Evolutionary conservation across 1,139 yeast species (phyloP).

Genomic region (Blastobotrys petasosporus): DNA sequence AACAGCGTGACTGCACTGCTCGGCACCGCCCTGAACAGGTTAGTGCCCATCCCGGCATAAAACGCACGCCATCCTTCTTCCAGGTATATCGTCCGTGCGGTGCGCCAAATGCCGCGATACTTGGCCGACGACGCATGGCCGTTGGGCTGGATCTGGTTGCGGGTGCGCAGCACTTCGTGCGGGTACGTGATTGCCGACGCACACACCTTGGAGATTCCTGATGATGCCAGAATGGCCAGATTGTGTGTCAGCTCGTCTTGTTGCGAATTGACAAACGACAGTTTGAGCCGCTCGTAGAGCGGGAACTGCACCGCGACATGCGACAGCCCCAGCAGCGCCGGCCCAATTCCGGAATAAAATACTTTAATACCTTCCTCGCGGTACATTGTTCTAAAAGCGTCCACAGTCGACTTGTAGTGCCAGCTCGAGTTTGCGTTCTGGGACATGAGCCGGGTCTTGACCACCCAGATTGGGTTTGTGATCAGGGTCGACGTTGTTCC

Average conservation of each 20-base stretch:
- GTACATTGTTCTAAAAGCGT: conserved; percentile 79
- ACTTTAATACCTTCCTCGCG: conserved; percentile 70
- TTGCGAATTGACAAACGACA: conserved; percentile 32
- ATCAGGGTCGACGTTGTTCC: conserved; percentile 82
- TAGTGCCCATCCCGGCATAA: conserved; percentile 84
- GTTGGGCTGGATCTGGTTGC: conserved; percentile 59
- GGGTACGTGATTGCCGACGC: conserved; percentile 92
- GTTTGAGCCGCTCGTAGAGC: conserved; percentile 78
- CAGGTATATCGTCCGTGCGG: conserved; percentile 48
- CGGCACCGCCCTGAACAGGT: conserved; percentile 86
- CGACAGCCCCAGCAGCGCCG: conserved; percentile 81
- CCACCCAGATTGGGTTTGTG: conserved; percentile 97
- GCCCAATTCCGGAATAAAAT: conserved; percentile 87
- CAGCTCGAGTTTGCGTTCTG: conserved; percentile 40
- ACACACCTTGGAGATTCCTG: conserved; percentile 77
- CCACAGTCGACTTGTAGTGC: conserved; percentile 69
- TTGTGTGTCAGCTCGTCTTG: conserved; percentile 21
- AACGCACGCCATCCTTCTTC: conserved; percentile 79
- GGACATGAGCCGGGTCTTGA: conserved; percentile 87
- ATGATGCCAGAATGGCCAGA: conserved; percentile 58
- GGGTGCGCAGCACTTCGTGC: conserved; percentile 88
- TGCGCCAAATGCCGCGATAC: conserved; percentile 39
- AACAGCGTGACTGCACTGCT: conserved; percentile 91
- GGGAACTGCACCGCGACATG: conserved; percentile 98
- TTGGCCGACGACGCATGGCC: conserved; percentile 14